Evolutionary conservation across 441 rosid species (phyloP).

Genomic region (Erysimum cheiri): DNA sequence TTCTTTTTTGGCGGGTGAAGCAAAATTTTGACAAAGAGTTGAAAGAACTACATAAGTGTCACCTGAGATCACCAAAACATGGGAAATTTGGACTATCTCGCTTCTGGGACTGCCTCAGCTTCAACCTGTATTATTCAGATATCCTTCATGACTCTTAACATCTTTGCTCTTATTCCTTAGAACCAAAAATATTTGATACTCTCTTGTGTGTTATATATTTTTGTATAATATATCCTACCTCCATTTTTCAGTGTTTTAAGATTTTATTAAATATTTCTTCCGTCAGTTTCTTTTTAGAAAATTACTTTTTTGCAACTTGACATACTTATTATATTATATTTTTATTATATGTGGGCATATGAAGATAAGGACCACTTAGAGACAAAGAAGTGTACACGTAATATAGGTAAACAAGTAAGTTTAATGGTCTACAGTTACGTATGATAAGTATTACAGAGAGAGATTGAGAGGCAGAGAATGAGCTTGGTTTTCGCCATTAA

Average conservation of each 20-base stretch:
- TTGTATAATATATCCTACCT: conserved; percentile 1
- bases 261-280: no score
- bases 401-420: no score
- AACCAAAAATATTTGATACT: background rate
- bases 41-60: conserved; percentile 73
- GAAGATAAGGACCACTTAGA: no score
- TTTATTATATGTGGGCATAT: no score
- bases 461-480: background rate
- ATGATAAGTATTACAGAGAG: background rate
- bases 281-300: no score
- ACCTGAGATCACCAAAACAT: conserved; percentile 78
- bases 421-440: background rate
- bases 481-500: conserved; percentile 77
- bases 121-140: conserved; percentile 67
- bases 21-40: conserved; percentile 69
- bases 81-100: conserved; percentile 68
- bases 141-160: conserved; percentile 43
- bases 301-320: no score
- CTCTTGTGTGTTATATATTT: background rate
- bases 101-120: conserved; percentile 87
- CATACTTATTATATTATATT: no score
- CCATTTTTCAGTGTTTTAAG: background rate
- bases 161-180: conserved; percentile 37
- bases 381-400: no score
- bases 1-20: conserved; percentile 46